These are phyloP conservation scores for Rubus parviflorus DNA, from an alignment of 306 rosid species.

Conservation along the genomic window DNA sequence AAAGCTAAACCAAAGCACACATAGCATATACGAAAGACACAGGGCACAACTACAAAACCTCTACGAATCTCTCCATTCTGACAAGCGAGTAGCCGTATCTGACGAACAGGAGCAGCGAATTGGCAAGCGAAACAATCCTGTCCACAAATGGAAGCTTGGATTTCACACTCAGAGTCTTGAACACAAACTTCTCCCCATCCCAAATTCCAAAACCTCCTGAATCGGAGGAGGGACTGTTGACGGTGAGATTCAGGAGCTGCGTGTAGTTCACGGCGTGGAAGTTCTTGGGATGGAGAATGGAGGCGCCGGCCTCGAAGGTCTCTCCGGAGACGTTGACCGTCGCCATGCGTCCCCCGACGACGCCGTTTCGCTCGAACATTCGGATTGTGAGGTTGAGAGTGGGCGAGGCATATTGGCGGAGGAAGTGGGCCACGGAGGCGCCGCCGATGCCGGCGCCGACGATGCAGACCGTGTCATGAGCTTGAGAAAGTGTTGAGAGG, in stretches of 20 bases:
- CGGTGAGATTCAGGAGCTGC: conserved; percentile 53
- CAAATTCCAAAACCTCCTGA: conserved; percentile 63
- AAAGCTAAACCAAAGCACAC: neutral
- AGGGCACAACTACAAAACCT: conserved; percentile 35
- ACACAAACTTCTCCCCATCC: conserved; percentile 70
- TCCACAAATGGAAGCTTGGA: conserved; percentile 42
- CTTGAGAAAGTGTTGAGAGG: neutral
- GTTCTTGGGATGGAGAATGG: conserved; percentile 85
- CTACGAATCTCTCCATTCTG: conserved; percentile 62
- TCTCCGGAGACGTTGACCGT: conserved; percentile 63
- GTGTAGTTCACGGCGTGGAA: conserved; percentile 60
- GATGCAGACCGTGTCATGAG: conserved; percentile 48
- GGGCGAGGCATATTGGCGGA: conserved; percentile 62
- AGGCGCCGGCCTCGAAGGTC: conserved; percentile 87
- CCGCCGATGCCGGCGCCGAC: conserved; percentile 91
- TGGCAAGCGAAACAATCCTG: conserved; percentile 49
- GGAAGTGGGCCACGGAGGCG: conserved; percentile 83
- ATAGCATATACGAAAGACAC: neutral
- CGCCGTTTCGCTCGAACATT: conserved; percentile 64
- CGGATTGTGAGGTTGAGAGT: conserved; percentile 43
- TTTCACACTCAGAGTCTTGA: conserved; percentile 51
- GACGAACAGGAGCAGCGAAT: conserved; percentile 52
- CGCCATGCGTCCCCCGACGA: conserved; percentile 82
- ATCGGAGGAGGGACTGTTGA: conserved; percentile 37
- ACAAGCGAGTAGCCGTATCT: conserved; percentile 83